phyloP scores from a whole-genome alignment of 371 early-diverging fungal species.

The Mucor piriformis region DNA sequence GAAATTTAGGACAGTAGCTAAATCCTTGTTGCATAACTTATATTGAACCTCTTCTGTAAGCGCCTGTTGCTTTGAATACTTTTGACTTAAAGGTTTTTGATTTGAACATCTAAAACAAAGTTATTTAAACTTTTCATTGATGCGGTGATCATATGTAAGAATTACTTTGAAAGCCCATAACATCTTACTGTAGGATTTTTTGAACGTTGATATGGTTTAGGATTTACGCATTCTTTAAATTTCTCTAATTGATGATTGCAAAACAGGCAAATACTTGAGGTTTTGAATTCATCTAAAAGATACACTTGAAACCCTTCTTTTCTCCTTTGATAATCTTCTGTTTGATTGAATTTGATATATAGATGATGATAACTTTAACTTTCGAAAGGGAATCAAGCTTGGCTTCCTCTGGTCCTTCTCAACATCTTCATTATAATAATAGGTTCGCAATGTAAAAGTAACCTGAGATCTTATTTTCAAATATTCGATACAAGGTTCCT shows the following conservation, averaged over 20 bases:
- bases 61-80: too few relatives aligned
- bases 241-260: not conserved
- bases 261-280: not conserved
- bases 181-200: not conserved
- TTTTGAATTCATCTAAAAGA: conserved; percentile 4
- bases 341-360: not conserved
- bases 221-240: too few relatives aligned
- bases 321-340: not conserved
- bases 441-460: not conserved
- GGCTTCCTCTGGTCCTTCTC: not conserved
- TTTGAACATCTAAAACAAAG: too few relatives aligned
- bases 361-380: not conserved
- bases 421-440: conserved; percentile 3
- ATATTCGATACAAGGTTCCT: not conserved
- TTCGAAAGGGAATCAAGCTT: conserved; percentile 1
- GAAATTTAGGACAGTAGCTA: too few relatives aligned
- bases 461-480: not conserved
- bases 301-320: conserved; percentile 1
- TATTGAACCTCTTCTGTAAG: too few relatives aligned
- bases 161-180: not conserved
- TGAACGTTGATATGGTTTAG: not conserved
- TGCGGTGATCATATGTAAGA: too few relatives aligned
- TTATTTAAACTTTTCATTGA: too few relatives aligned
- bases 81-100: too few relatives aligned
- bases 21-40: too few relatives aligned